A percentile compares a stretch with the other conserved stretches of the same genome.
Evolutionary conservation across 2,329 filamentous ascomycete species (phyloP).

Genomic region (Ascochyta pisi): DNA sequence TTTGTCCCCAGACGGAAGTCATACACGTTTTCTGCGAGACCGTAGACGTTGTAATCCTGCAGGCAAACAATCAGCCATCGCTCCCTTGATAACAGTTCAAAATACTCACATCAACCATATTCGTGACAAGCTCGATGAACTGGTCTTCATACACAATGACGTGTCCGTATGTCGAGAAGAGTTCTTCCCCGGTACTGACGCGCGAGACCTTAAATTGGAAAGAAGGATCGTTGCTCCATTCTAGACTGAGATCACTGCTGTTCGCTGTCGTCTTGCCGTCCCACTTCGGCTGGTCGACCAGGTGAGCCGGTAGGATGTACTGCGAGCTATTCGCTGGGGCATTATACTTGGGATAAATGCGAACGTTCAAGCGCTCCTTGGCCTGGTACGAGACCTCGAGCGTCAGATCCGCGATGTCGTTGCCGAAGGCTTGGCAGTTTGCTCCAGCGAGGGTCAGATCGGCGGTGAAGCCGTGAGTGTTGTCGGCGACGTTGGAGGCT

Average conservation of each 20-base stretch:
- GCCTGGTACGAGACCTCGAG: constrained; percentile 65
- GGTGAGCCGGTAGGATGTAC: constrained; percentile 17
- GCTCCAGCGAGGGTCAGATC: constrained; percentile 69
- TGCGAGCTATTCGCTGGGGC: constrained; percentile 18
- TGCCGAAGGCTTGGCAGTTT: constrained; percentile 65
- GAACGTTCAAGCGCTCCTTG: constrained; percentile 30
- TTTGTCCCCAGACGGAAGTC: constrained; percentile 68
- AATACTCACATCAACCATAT: constrained; percentile 61
- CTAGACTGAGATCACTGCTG: constrained; percentile 22
- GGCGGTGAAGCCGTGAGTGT: constrained; percentile 65
- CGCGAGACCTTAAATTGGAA: constrained; percentile 70
- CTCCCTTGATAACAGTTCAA: constrained; percentile 26
- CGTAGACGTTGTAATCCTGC: constrained; percentile 72
- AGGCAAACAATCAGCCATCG: constrained; percentile 44
- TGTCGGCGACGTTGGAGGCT: constrained; percentile 64
- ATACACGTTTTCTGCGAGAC: constrained; percentile 76
- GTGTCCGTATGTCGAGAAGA: constrained; percentile 73
- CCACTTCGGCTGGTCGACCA: constrained; percentile 24
- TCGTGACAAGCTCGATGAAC: constrained; percentile 59
- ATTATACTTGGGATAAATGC: constrained; percentile 25
- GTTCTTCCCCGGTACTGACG: constrained; percentile 59
- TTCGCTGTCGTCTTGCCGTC: constrained; percentile 20
- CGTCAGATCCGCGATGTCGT: constrained; percentile 60
- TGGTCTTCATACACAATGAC: constrained; percentile 76
- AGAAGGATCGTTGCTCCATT: constrained; percentile 54